Evolutionary conservation across 306 rosid species (phyloP), one percentile per base, ranked within the genome.

Genomic region (Prunus dulcis): DNA sequence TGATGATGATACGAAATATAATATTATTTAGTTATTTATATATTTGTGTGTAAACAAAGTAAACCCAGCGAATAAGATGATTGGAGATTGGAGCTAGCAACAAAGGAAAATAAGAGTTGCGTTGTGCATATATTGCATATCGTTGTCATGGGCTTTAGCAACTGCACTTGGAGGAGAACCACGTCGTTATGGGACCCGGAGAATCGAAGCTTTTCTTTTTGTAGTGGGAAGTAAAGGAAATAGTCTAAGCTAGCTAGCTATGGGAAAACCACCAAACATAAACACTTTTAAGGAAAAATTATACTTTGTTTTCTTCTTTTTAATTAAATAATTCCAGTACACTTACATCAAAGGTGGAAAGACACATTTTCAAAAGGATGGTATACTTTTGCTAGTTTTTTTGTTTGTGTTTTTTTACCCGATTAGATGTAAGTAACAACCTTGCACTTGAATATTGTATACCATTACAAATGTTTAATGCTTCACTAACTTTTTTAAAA

Each of bases 151-250:
- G 12, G 30, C 75, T 69, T 75, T 9, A 64, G 69, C 79, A 69
- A 41, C 20, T 78, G 60, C 79, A 76, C 76, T 51, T 38, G 9
- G 51, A 25, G 78, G 64, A 50, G 60, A 77, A 78, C 76, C 81
- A 81, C 49, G 75, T 52, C 46, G 68, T 19, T 51, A 61, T 57
- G 85, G 82, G 88, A 71, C 85, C 80, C 72, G 56, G 64, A 53
- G 82, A 80, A 82, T 80, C 75, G 78, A 71, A 60, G 14, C 62
- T 67, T 80, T 64, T 13, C 60, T 76, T 51, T 69, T 60, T 53
- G 19, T 65, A 74, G 82, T 79, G 88, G 78, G 50, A 82, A 68
- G 53, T 49, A 71, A 82, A 82, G 76, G 61, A 67, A 57, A 15
- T 20, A 65, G 61, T 14, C 34, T 12, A 52, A 4, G 15, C 76